Conservation (phyloP, 129 eudicot genomes). For the Escallonia herrerae region DNA sequence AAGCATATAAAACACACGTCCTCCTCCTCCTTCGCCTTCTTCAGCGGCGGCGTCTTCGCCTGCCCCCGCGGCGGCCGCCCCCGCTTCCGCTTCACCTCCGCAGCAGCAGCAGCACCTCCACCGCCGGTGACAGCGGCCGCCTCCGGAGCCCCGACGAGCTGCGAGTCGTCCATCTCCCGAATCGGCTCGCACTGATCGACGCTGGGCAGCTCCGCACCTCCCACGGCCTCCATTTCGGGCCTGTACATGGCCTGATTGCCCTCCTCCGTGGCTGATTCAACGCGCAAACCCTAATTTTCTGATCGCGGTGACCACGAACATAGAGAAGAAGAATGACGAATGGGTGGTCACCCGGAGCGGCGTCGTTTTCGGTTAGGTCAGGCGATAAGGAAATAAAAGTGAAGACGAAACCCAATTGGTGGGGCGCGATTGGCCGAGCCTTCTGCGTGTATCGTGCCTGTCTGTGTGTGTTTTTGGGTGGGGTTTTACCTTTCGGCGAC, state of each 20-base stretch:
- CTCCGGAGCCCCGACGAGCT: slow-evolving; percentile 34
- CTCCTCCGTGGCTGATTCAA: slow-evolving; percentile 12
- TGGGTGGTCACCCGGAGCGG: slow-evolving; percentile 14
- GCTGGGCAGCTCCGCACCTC: background rate
- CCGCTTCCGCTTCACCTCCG: slow-evolving; percentile 57
- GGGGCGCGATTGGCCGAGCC: too few species aligned
- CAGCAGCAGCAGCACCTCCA: slow-evolving; percentile 11
- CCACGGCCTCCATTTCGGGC: slow-evolving; percentile 11
- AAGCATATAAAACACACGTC: slow-evolving; percentile 98
- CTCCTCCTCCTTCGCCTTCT: slow-evolving; percentile 61
- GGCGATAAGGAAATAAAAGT: slow-evolving; percentile 10
- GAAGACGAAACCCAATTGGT: background rate
- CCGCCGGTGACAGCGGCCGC: slow-evolving; percentile 12
- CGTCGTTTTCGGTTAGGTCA: slow-evolving; percentile 26
- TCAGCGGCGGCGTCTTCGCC: slow-evolving; percentile 28
- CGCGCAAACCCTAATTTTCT: slow-evolving; percentile 41
- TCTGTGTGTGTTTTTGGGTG: slow-evolving; percentile 44
- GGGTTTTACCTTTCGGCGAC: slow-evolving; percentile 45
- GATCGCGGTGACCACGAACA: background rate
- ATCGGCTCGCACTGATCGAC: slow-evolving; percentile 22
- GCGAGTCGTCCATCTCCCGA: slow-evolving; percentile 14
- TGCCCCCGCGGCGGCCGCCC: slow-evolving; percentile 71
- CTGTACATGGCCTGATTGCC: slow-evolving; percentile 11
- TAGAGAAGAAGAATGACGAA: background rate
- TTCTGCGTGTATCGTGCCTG: slow-evolving; percentile 9